Percentiles rank a stretch among this genome's conserved stretches.
phyloP scores from a whole-genome alignment of 192 early-diverging fungal species.

The Rhizophagus clarus region DNA sequence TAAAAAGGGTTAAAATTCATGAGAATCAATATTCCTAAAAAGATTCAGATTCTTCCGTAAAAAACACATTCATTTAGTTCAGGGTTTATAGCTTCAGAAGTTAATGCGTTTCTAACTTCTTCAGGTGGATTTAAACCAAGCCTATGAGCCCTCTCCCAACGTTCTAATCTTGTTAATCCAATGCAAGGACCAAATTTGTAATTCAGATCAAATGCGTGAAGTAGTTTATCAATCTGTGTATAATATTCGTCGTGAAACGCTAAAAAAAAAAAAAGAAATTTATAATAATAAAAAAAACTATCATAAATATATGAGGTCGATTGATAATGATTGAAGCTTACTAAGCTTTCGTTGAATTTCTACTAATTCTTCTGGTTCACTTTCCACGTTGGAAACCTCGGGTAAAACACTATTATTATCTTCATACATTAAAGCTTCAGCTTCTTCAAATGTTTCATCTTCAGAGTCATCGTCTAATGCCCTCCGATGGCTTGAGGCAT shows the following conservation, averaged over 20 bases:
- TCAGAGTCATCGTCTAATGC: background rate
- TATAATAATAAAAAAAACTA: no score
- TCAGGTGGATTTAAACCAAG: slow-evolving; percentile 49
- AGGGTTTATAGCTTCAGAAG: background rate
- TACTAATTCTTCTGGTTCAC: background rate
- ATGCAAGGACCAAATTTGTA: slow-evolving; percentile 50
- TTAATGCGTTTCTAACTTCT: slow-evolving; percentile 28
- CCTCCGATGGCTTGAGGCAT: background rate
- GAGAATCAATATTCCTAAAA: background rate
- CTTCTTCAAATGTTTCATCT: background rate
- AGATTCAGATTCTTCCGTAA: background rate
- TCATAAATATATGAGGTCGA: background rate
- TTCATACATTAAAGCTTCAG: background rate
- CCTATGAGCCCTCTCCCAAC: slow-evolving; percentile 56
- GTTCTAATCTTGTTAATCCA: slow-evolving; percentile 53
- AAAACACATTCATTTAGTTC: background rate
- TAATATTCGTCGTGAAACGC: slow-evolving; percentile 34
- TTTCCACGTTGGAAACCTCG: background rate
- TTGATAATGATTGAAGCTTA: background rate
- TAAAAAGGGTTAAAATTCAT: no score
- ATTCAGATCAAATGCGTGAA: slow-evolving; percentile 41
- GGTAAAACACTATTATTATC: background rate
- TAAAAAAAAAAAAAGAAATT: background rate
- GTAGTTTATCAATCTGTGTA: slow-evolving; percentile 29
- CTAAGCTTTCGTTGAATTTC: background rate